A percentile compares a stretch with the other conserved stretches of the same genome.
These are phyloP conservation scores for Pinus taeda DNA, from an alignment of 75 land plant species.

Conservation along the genomic window DNA sequence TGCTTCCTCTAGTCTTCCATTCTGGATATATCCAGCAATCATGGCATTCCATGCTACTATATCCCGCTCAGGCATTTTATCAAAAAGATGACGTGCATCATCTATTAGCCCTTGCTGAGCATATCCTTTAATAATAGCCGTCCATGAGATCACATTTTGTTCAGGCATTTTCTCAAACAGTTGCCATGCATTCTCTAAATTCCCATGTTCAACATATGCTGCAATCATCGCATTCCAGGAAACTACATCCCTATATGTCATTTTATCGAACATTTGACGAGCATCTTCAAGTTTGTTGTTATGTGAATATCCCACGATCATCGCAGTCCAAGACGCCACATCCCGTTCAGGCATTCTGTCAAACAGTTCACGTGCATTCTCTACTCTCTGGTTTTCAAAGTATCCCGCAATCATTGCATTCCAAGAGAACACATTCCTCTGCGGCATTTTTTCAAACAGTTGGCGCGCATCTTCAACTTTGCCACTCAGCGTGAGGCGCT, in stretches of 20 bases:
- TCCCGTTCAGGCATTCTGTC: no score
- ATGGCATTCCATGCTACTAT: constrained; percentile 47
- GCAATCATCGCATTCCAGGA: constrained; percentile 5
- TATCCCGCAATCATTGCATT: no score
- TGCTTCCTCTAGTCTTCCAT: constrained; percentile 35
- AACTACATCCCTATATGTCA: not conserved
- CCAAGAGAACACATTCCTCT: no score
- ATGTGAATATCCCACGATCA: no score
- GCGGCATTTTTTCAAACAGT: no score
- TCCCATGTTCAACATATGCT: not conserved
- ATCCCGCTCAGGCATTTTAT: constrained; percentile 15
- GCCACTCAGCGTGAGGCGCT: no score
- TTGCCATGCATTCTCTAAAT: not conserved
- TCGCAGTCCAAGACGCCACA: no score
- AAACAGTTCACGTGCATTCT: no score
- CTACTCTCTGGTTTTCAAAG: no score
- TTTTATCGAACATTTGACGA: constrained; percentile 12
- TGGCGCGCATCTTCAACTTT: no score
- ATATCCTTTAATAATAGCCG: not conserved
- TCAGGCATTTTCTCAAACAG: constrained; percentile 3
- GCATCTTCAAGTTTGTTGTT: constrained; percentile 6
- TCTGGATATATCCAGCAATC: constrained; percentile 64
- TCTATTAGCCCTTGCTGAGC: not conserved
- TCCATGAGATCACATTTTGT: not conserved
- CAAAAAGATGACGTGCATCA: not conserved